Conservation (phyloP, 192 early-diverging fungal species). For the Spizellomyces sp. region DNA sequence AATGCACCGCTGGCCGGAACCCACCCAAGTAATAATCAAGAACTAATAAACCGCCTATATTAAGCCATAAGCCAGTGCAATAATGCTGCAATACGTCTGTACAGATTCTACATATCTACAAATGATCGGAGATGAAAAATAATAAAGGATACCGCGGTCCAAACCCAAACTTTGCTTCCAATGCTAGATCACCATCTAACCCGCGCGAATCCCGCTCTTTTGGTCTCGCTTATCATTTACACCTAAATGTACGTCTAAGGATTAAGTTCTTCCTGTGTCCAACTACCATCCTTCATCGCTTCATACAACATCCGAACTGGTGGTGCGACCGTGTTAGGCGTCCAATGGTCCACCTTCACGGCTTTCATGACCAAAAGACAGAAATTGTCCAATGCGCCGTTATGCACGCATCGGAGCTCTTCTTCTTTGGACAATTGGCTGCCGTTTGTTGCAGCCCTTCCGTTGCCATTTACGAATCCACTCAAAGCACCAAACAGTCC, state of each 20-base stretch:
- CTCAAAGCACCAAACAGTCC: neutral
- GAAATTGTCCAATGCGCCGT: constrained; percentile 75
- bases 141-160: too few species aligned
- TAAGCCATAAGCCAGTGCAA: too few species aligned
- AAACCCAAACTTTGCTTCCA: too few species aligned
- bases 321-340: constrained; percentile 21
- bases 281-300: constrained; percentile 32
- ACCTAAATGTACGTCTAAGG: constrained; percentile 13
- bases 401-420: constrained; percentile 61
- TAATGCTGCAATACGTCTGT: too few species aligned
- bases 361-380: constrained; percentile 71
- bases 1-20: too few species aligned
- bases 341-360: constrained; percentile 59
- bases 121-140: too few species aligned
- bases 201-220: too few species aligned
- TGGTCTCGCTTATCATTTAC: too few species aligned
- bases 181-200: too few species aligned
- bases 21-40: too few species aligned
- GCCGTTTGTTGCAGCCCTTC: neutral
- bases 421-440: constrained; percentile 34
- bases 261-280: constrained; percentile 39
- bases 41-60: too few species aligned
- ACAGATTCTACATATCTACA: too few species aligned
- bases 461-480: neutral
- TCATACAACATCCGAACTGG: constrained; percentile 33